Conservation (phyloP, 352 stramenopile genomes). For the Phytophthora sp. region DNA sequence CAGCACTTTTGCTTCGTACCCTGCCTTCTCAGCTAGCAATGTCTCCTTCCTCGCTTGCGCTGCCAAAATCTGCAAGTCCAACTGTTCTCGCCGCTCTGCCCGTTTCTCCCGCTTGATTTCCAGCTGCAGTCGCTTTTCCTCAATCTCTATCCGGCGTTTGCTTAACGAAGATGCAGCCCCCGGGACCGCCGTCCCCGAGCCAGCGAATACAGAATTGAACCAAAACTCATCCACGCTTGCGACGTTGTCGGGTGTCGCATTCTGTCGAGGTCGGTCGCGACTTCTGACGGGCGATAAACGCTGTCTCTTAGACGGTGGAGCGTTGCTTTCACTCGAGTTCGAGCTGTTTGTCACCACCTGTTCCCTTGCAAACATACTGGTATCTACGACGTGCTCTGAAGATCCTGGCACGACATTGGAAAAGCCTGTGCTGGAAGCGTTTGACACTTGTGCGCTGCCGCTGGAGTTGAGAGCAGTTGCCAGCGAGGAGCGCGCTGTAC, state of each 20-base stretch:
- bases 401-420: slow-evolving; percentile 8
- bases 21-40: slow-evolving; percentile 47
- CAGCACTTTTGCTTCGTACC: slow-evolving; percentile 47
- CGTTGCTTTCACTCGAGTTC: slow-evolving; percentile 7
- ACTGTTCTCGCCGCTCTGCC: slow-evolving; percentile 44
- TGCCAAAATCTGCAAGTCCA: slow-evolving; percentile 56
- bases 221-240: slow-evolving; percentile 32
- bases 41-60: slow-evolving; percentile 47
- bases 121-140: slow-evolving; percentile 61
- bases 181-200: background rate
- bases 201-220: slow-evolving; percentile 5
- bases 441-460: too few species aligned
- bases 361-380: background rate
- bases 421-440: background rate
- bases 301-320: slow-evolving; percentile 30
- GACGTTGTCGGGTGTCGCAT: background rate
- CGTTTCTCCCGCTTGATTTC: slow-evolving; percentile 51
- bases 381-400: slow-evolving; percentile 7
- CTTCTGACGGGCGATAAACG: slow-evolving; percentile 8
- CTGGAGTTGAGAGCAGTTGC: background rate
- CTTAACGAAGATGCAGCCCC: slow-evolving; percentile 23
- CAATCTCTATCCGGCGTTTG: slow-evolving; percentile 54
- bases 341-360: background rate
- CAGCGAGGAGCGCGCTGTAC: slow-evolving; percentile 39
- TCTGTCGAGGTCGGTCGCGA: background rate